Conservation (phyloP, 768 basidiomycete genomes). For the Clavaria fumosa region DNA sequence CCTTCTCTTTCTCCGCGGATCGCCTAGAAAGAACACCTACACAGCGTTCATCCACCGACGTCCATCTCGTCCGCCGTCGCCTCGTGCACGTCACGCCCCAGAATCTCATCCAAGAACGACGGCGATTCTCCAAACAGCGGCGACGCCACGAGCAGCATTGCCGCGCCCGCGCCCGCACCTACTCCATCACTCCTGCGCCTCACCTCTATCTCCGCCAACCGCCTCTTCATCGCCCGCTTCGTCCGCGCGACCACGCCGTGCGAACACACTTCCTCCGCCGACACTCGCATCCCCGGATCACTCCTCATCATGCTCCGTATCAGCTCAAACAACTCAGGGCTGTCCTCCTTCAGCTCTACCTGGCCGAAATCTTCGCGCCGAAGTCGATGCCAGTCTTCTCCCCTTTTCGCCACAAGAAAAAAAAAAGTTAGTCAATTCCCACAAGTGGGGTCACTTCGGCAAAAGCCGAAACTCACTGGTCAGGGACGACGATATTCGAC, state of each 20-base stretch:
- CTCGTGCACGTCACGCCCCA: slow-evolving; percentile 18
- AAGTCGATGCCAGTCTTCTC: slow-evolving; percentile 86
- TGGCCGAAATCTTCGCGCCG: slow-evolving; percentile 85
- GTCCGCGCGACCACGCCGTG: slow-evolving; percentile 54
- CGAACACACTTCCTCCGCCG: slow-evolving; percentile 36
- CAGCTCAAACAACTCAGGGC: slow-evolving; percentile 48
- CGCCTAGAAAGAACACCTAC: too few species aligned
- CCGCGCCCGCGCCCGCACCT: slow-evolving; percentile 21
- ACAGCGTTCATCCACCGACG: slow-evolving; percentile 20
- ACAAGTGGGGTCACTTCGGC: too few species aligned
- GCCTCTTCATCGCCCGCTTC: slow-evolving; percentile 44
- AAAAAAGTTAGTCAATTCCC: slow-evolving; percentile 10
- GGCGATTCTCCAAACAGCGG: slow-evolving; percentile 42
- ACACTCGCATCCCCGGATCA: slow-evolving; percentile 44
- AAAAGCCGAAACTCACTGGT: slow-evolving; percentile 57
- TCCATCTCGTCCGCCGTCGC: slow-evolving; percentile 24
- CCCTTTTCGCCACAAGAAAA: slow-evolving; percentile 35
- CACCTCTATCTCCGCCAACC: slow-evolving; percentile 24
- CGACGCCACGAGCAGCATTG: slow-evolving; percentile 41
- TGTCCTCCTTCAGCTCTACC: slow-evolving; percentile 53
- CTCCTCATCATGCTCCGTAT: slow-evolving; percentile 68
- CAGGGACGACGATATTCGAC: slow-evolving; percentile 91
- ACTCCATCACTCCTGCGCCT: too few species aligned
- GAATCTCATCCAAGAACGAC: slow-evolving; percentile 52
- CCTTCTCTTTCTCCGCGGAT: too few species aligned